A percentile compares a stretch with the other conserved stretches of the same genome.
Evolutionary conservation across 2,329 filamentous ascomycete species (phyloP).

Genomic region (Ophiostoma triangulosporum): DNA sequence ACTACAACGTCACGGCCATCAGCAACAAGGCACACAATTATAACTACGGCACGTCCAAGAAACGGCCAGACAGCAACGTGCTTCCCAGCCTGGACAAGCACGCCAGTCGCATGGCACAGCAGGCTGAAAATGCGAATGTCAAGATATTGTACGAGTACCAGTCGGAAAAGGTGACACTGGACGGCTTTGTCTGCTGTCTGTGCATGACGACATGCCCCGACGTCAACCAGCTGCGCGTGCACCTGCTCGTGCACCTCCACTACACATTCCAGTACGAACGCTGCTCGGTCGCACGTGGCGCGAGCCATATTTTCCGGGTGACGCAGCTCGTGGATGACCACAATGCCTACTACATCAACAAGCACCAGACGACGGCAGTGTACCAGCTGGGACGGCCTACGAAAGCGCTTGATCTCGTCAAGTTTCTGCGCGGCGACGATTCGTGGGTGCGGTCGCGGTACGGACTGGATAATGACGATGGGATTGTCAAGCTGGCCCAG

Average conservation of each 20-base stretch:
- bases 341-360: constrained; percentile 10
- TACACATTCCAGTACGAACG: constrained; percentile 30
- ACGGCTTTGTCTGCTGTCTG: constrained; percentile 36
- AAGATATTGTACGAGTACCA: constrained; percentile 20
- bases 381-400: constrained; percentile 30
- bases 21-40: constrained; percentile 44
- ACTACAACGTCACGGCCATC: constrained; percentile 46
- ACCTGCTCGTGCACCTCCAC: constrained; percentile 34
- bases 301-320: constrained; percentile 26
- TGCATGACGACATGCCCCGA: constrained; percentile 35
- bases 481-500: not conserved
- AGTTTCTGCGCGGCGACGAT: constrained; percentile 30
- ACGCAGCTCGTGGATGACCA: constrained; percentile 17
- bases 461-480: constrained; percentile 25
- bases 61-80: constrained; percentile 12
- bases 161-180: constrained; percentile 31
- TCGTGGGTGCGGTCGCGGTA: constrained; percentile 31
- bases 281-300: constrained; percentile 14
- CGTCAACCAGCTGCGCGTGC: constrained; percentile 33
- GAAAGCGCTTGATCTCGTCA: constrained; percentile 32
- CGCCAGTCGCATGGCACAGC: constrained; percentile 17
- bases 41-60: constrained; percentile 21
- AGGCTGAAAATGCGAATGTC: constrained; percentile 20
- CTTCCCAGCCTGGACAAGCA: constrained; percentile 13
- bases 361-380: constrained; percentile 26